A percentile compares a stretch with the other conserved stretches of the same genome.
Evolutionary conservation across 768 basidiomycete genomes (phyloP).

Genomic region (Leccinellum rugosiceps): DNA sequence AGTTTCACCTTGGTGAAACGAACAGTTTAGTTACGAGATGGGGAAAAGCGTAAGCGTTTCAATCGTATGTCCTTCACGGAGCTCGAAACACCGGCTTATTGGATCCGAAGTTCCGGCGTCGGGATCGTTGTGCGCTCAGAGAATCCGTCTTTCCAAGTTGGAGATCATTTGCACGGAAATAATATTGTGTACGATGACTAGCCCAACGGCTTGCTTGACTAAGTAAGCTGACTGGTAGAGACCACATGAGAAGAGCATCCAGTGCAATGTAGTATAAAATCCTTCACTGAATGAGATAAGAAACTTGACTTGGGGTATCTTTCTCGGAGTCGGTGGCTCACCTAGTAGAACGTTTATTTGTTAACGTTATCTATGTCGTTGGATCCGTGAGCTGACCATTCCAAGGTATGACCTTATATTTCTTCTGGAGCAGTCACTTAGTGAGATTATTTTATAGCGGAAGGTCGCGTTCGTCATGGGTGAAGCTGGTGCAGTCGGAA

Average conservation of each 20-base stretch:
- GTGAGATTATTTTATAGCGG: slow-evolving; percentile 31
- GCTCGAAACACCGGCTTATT: neutral
- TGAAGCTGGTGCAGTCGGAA: slow-evolving; percentile 42
- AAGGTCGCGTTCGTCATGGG: slow-evolving; percentile 47
- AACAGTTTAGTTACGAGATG: too few species aligned
- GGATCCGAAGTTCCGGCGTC: too few species aligned
- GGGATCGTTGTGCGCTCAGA: slow-evolving; percentile 21
- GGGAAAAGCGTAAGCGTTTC: too few species aligned
- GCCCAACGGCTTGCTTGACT: slow-evolving; percentile 27
- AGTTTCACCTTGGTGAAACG: neutral
- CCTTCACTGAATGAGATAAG: slow-evolving; percentile 20
- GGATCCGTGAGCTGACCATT: neutral
- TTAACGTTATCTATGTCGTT: neutral
- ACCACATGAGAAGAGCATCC: slow-evolving; percentile 24
- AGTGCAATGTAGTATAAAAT: neutral
- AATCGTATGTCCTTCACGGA: neutral
- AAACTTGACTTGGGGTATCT: slow-evolving; percentile 25
- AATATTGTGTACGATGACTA: slow-evolving; percentile 33
- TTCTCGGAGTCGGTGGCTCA: slow-evolving; percentile 33
- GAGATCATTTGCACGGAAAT: slow-evolving; percentile 19
- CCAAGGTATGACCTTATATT: slow-evolving; percentile 24
- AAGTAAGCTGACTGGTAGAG: slow-evolving; percentile 40
- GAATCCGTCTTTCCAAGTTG: slow-evolving; percentile 1
- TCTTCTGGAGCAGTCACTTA: slow-evolving; percentile 7
- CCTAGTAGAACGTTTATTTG: neutral